Evolutionary conservation across 495 filamentous ascomycete genomes (phyloP), one percentile per base, ranked within the genome.

Genomic region (Talaromyces borbonicus): DNA sequence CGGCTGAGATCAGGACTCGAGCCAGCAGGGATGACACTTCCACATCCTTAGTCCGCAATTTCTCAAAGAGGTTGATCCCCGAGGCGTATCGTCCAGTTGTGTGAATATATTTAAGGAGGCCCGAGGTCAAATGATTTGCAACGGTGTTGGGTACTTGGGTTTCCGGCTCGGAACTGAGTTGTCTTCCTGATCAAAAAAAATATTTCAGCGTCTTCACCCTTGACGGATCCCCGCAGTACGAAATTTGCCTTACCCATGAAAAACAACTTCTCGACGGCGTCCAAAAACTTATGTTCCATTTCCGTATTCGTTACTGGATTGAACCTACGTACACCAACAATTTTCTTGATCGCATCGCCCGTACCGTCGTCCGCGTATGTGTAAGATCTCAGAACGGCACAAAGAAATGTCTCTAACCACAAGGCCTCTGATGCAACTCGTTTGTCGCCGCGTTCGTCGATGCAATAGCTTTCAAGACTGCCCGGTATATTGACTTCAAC

Each of bases 291-390:
- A 58, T 98, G 93, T 59, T 98, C 92, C 49, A 88, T 86, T 61
- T 98, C 92, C 9, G 92, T 98, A 57, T 84, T 97, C 20, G 87
- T 96, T 43, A 97, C 87, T 0, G 92, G 92, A 59, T 98, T 97
- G 71, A 98, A 98, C 37, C 92, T 81, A 49, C 92, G 74, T 18
- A 95, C 87, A 12, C 90, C 93, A 49, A 95, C 81, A 49, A 98
- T 95, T 66, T 87, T 90, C 59, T 85, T 83, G 53, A 96, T 94
- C 2, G 81, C 80, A 51, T 96, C 90, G 24, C 90, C 89, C 47
- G 79, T 84, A 22, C 90, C 90, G 66, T 96, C 83, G 61, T 98
- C 92, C 23, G 93, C 93, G 56, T 97, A 98, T 1, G 86, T 85
- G 60, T 97, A 97, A 16, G 92, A 90, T 51, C 92, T 76, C 41